Evolutionary conservation across 2,329 filamentous ascomycete genomes (phyloP).

Genomic region (Penicillium sp.): DNA sequence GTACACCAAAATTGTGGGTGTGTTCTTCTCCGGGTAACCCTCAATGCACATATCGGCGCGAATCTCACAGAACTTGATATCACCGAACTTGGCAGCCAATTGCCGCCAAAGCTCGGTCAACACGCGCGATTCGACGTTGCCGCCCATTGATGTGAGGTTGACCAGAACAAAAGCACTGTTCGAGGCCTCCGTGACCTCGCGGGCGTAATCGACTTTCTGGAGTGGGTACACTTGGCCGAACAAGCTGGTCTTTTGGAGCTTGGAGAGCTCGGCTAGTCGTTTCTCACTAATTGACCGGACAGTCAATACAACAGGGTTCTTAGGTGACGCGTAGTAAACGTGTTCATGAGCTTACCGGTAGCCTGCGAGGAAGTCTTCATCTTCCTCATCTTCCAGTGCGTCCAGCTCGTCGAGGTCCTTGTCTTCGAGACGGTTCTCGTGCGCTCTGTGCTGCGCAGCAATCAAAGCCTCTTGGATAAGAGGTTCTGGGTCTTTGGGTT

Average conservation of each 20-base stretch:
- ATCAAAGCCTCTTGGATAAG: slow-evolving; percentile 93
- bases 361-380: slow-evolving; percentile 83
- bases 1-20: slow-evolving; percentile 90
- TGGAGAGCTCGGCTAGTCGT: slow-evolving; percentile 78
- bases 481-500: slow-evolving; percentile 90
- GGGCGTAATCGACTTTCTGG: slow-evolving; percentile 89
- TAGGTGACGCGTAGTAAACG: background rate
- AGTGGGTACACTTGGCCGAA: slow-evolving; percentile 92
- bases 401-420: slow-evolving; percentile 94
- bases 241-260: slow-evolving; percentile 71
- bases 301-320: slow-evolving; percentile 1
- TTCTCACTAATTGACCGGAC: slow-evolving; percentile 59
- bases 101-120: slow-evolving; percentile 84
- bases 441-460: slow-evolving; percentile 77
- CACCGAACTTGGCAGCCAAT: slow-evolving; percentile 80
- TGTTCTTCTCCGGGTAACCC: slow-evolving; percentile 92
- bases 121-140: slow-evolving; percentile 81
- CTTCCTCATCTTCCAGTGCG: slow-evolving; percentile 92
- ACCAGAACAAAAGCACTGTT: slow-evolving; percentile 69
- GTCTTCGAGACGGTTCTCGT: slow-evolving; percentile 90
- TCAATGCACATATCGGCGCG: slow-evolving; percentile 90
- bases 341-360: slow-evolving; percentile 60
- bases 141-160: slow-evolving; percentile 76
- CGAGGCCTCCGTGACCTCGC: slow-evolving; percentile 89
- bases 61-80: slow-evolving; percentile 98